Percentiles rank a stretch among this genome's conserved stretches.
phyloP scores from a whole-genome alignment of 2,329 filamentous ascomycete genomes.

The Pseudopyricularia javanii region DNA sequence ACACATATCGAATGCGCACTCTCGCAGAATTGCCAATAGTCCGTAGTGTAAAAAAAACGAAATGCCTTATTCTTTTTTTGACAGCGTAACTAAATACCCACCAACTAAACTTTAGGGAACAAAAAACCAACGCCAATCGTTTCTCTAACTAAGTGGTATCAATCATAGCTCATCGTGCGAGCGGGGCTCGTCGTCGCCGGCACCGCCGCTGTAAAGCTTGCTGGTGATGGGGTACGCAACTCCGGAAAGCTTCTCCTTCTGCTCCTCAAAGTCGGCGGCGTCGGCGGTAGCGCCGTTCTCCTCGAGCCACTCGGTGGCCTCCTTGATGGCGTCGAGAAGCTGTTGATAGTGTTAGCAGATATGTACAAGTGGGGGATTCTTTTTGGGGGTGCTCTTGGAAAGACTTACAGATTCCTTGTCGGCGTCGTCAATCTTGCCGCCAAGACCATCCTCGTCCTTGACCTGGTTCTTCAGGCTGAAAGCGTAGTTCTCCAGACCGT shows the following conservation, averaged over 20 bases:
- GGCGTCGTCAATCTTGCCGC: conserved; percentile 95
- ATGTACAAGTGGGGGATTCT: background rate
- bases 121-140: background rate
- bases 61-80: background rate
- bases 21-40: too few species aligned
- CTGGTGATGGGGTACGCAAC: conserved; percentile 98
- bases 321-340: conserved; percentile 93
- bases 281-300: conserved; percentile 79
- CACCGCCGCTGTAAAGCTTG: conserved; percentile 73
- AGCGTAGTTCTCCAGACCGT: conserved; percentile 97
- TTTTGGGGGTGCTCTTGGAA: background rate
- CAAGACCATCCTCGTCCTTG: conserved; percentile 91
- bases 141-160: background rate
- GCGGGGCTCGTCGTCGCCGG: conserved; percentile 56
- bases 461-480: conserved; percentile 99
- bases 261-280: conserved; percentile 95
- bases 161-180: conserved; percentile 69
- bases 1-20: too few species aligned
- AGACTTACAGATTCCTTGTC: conserved; percentile 84
- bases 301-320: conserved; percentile 91
- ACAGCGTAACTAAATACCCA: background rate
- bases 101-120: background rate
- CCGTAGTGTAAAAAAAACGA: background rate
- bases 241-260: conserved; percentile 97
- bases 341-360: conserved; percentile 24